Conservation (phyloP, 148 eudicot genomes). For the Vaccinium macrocarpon region DNA sequence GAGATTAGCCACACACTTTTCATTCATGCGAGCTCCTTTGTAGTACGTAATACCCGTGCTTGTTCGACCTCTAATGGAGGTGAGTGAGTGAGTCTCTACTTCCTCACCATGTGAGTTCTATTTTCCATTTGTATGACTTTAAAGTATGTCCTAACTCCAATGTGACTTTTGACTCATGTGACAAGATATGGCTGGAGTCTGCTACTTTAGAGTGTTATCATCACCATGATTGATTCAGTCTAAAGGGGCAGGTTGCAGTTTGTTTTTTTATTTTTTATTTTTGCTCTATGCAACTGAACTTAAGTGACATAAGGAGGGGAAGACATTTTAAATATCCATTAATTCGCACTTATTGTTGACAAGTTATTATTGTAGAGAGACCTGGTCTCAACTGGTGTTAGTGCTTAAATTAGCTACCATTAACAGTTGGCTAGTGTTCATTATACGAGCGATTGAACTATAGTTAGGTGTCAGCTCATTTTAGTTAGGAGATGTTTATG, state of each 20-base stretch:
- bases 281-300: background rate
- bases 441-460: background rate
- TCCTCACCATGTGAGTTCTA: background rate
- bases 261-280: too few species aligned
- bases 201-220: background rate
- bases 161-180: too few species aligned
- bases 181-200: background rate
- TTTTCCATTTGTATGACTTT: background rate
- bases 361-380: background rate
- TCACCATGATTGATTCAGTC: background rate
- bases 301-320: background rate
- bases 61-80: background rate
- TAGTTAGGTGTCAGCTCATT: background rate
- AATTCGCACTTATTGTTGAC: background rate
- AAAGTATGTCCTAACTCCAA: background rate
- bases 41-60: background rate
- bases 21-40: background rate
- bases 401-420: too few species aligned
- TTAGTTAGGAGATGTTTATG: background rate
- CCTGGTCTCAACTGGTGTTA: background rate
- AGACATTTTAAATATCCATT: background rate
- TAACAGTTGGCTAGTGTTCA: background rate
- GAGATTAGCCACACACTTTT: background rate
- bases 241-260: background rate
- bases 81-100: background rate